These are phyloP conservation scores for Leishmania guyanensis DNA, from an alignment of 208 protist species.

Conservation along the genomic window DNA sequence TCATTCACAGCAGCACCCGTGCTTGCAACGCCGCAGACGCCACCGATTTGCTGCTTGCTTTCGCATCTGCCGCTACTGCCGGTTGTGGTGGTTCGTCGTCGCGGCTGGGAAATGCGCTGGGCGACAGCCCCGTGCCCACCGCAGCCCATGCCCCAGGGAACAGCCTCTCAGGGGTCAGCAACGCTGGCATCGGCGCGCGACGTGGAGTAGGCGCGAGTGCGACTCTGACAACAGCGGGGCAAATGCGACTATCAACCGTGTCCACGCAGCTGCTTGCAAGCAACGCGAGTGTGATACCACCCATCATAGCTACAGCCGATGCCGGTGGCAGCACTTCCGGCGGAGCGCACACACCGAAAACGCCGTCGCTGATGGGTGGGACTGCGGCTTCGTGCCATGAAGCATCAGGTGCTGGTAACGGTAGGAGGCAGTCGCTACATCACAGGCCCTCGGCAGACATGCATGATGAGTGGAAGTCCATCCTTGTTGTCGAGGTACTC, in stretches of 20 bases:
- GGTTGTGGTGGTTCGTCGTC: neutral
- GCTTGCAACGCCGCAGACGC: constrained; percentile 19
- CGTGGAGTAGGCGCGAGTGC: neutral
- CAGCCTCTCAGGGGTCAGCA: constrained; percentile 8
- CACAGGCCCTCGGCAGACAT: neutral
- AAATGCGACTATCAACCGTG: neutral
- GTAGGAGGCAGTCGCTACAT: neutral
- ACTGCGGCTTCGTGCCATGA: neutral
- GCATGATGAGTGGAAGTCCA: constrained; percentile 22
- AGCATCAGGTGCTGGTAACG: neutral
- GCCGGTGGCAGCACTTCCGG: neutral
- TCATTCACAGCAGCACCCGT: constrained; percentile 21
- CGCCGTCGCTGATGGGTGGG: neutral
- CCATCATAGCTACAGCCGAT: neutral
- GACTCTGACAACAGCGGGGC: neutral
- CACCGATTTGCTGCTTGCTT: constrained; percentile 23
- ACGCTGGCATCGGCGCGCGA: neutral
- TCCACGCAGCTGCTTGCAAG: neutral
- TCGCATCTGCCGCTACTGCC: constrained; percentile 7
- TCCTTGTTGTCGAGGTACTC: constrained; percentile 52
- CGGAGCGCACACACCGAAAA: neutral
- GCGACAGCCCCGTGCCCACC: constrained; percentile 13
- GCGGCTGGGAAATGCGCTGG: neutral
- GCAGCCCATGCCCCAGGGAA: neutral
- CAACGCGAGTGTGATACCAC: neutral